Base-by-base conservation (phyloP, 179 eudicot genomes). In the Gypsophila paniculata region DNA sequence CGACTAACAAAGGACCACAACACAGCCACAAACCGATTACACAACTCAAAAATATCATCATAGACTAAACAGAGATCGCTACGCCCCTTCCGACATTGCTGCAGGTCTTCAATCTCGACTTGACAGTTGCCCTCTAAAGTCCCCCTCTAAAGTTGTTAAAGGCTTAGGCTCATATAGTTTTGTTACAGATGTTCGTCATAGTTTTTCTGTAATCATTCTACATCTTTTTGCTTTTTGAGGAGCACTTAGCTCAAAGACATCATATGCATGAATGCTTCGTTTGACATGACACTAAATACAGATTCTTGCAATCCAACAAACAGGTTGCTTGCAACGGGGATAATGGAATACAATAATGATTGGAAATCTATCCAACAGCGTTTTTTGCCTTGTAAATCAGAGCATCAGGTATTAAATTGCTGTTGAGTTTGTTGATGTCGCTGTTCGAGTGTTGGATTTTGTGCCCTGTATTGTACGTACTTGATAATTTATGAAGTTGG, bases 361-460 rank as follows among this genome's bases (percentile, higher is more conserved):
- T 91, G 98, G 98, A 89, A 91, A 77, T 82, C 93, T 61, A 93
- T 93, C 79, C 95, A 87, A 60, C 93, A 91, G 65, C 84, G 97
- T 11, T 91, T 87, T 82, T 91, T 93, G 83, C 95, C 95, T 83
- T 93, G 97, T 79, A 93, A 93, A 85, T 81, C 93, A 21, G 90
- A 88, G 84, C 95, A 93, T 81, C 98, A 93, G 93, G 98, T 93
- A 76, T 69, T 32, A 53, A 69, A 55, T 75, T 68, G 76, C 53
- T 71, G 57, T 54, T 39, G 59, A 21, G 17, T 60, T 12, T 17
- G 49, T 25, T 17, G 19, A n/a, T 34, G 21, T 9, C 26, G 25
- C 59, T 55, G 19, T 36, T 76, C n/a, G 22, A 46, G 29, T 57
- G 25, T 38, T 68, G 51, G 29, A 55, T 23, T 32, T 48, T 68